phyloP scores from a whole-genome alignment of 495 filamentous ascomycete genomes.

The Penicillium salamii region DNA sequence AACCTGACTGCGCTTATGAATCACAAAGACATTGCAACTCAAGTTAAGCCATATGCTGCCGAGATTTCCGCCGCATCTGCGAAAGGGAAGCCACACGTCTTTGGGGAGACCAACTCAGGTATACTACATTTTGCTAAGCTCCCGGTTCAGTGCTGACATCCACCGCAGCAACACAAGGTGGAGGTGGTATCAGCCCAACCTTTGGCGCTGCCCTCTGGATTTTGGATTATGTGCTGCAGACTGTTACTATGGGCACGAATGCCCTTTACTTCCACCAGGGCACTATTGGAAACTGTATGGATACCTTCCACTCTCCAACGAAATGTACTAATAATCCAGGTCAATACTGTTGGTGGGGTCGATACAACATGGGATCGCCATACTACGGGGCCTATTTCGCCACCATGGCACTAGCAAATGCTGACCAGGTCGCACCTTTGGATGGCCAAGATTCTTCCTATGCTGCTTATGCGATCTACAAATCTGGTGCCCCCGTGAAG shows the following conservation, averaged over 20 bases:
- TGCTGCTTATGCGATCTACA: constrained; percentile 53
- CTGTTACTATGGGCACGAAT: constrained; percentile 44
- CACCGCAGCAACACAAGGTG: constrained; percentile 28
- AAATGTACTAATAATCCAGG: constrained; percentile 18
- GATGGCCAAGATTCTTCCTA: constrained; percentile 48
- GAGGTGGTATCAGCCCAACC: constrained; percentile 50
- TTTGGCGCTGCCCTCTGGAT: constrained; percentile 61
- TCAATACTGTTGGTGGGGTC: constrained; percentile 60
- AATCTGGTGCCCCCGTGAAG: constrained; percentile 35
- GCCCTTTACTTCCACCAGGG: constrained; percentile 58
- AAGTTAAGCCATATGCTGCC: constrained; percentile 46
- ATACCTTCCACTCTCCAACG: not conserved
- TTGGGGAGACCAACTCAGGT: constrained; percentile 62
- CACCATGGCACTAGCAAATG: constrained; percentile 50
- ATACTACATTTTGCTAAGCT: no score
- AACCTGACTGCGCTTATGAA: constrained; percentile 45
- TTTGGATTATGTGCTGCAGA: constrained; percentile 55
- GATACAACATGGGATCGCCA: constrained; percentile 53
- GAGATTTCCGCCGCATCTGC: constrained; percentile 47
- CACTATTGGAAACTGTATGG: constrained; percentile 53
- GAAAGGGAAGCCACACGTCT: constrained; percentile 50
- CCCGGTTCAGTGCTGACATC: not conserved
- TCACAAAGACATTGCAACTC: constrained; percentile 45
- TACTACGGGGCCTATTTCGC: constrained; percentile 60
- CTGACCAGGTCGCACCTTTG: constrained; percentile 47